Base-by-base conservation (phyloP, 345 rosid species). In the Brassica napus region DNA sequence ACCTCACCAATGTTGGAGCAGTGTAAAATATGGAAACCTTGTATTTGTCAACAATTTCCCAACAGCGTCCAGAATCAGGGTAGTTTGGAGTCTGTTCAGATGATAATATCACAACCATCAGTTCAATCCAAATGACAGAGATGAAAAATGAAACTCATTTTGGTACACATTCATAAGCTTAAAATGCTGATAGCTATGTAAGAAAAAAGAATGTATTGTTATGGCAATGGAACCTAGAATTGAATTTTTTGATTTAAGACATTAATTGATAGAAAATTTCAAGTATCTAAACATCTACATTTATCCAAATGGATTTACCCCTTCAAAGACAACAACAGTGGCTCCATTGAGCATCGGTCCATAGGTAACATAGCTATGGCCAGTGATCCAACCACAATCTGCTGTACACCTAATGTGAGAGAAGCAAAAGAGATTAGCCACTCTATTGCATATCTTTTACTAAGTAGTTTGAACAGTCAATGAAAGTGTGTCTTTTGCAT, bases 351-450 rank as follows among this genome's bases (percentile, higher is more conserved):
- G 99, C 94, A 93, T 79, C 31, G 99, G 99, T 71, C 99, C 99
- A 77, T 95, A 95, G 30, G 98, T 91, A 71, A 95, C 98, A 77
- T 95, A 95, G 82, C 99, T 95, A 79, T 95, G 99, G 69, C 99
- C 99, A 23, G 99, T 95, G 57, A 95, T 93, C 99, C 99, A 95
- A 78, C 99, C 99, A 88, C 99, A 95, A 81, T 95, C 99, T 80
- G 99, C 99, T 35, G 99, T 95, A 85, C 99, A 95, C 99, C 99
- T 95, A 76, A 75, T 66, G 59, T 76, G 62, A 78, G 14, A 71
- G 78, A 80, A 75, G 55, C 1, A 64, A 64, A 39, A 64, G 55
- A 42, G 39, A 65, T 75, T 75, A 75, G 68, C n/a, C n/a, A 69
- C 60, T 74, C 31, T 47, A 8, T 55, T 18, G 21, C 24, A 0